Evolutionary conservation across 208 protist species (phyloP).

Genomic region (Tritrichomonas foetus): DNA sequence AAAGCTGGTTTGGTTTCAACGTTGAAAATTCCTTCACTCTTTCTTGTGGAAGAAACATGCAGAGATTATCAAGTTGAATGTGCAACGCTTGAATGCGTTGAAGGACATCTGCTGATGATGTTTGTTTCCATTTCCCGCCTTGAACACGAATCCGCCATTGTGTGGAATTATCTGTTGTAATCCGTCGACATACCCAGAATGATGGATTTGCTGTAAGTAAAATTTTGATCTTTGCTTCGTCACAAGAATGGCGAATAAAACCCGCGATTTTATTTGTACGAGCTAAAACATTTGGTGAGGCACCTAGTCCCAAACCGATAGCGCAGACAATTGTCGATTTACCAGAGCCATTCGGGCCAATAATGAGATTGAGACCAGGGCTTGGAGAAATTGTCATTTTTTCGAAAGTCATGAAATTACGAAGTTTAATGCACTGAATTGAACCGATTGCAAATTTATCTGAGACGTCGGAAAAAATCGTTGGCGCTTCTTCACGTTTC

Average conservation of each 20-base stretch:
- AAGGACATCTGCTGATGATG: background rate
- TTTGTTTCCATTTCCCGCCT: background rate
- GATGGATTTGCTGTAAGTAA: background rate
- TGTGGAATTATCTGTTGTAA: background rate
- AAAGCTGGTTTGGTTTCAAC: background rate
- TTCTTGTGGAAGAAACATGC: constrained; percentile 54
- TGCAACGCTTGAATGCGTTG: background rate
- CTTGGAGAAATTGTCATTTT: constrained; percentile 61
- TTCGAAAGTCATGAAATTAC: constrained; percentile 61
- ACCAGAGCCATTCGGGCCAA: constrained; percentile 67
- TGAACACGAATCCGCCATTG: background rate
- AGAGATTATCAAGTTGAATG: constrained; percentile 50
- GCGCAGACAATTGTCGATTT: constrained; percentile 68
- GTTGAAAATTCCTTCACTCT: constrained; percentile 43
- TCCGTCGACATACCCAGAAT: background rate
- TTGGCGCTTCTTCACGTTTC: background rate
- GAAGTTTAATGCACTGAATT: background rate
- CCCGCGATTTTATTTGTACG: background rate
- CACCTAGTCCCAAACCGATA: constrained; percentile 65
- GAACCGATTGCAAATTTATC: background rate
- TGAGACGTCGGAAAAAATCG: background rate
- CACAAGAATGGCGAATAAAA: constrained; percentile 24
- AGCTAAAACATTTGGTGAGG: constrained; percentile 31
- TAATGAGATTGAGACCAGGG: constrained; percentile 66
- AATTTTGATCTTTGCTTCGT: constrained; percentile 4